A percentile compares a stretch with the other conserved stretches of the same genome.
Conservation (phyloP, 352 stramenopile genomes). For the Phytophthora colocasiae region DNA sequence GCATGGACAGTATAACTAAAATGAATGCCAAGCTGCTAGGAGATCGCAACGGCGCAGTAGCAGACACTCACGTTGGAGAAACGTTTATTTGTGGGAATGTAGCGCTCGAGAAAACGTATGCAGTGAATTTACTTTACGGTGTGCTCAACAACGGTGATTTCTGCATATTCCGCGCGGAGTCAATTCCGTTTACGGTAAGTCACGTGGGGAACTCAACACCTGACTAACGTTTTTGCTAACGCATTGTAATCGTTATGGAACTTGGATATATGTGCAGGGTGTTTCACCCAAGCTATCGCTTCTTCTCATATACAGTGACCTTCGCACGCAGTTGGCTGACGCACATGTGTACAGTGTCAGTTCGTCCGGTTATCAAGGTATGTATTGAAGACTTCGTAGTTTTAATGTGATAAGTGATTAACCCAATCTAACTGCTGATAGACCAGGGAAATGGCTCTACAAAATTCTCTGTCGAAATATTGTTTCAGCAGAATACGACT, state of each 20-base stretch:
- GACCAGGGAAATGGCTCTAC: conserved; percentile 59
- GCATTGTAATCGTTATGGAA: conserved; percentile 1
- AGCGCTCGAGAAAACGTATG: conserved; percentile 65
- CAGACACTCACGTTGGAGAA: conserved; percentile 75
- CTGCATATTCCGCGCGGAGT: conserved; percentile 74
- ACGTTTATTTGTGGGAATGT: conserved; percentile 68
- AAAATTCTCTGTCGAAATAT: conserved; percentile 65
- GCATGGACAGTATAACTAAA: conserved; percentile 64
- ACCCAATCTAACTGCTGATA: conserved; percentile 23
- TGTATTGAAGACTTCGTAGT: background rate
- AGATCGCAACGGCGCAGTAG: conserved; percentile 53
- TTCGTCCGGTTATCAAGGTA: conserved; percentile 77
- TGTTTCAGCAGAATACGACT: conserved; percentile 55
- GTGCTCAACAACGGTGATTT: conserved; percentile 78
- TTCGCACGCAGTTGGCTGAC: conserved; percentile 55
- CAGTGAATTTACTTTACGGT: conserved; percentile 68
- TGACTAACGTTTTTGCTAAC: background rate
- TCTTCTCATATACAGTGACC: conserved; percentile 53
- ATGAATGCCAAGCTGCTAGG: conserved; percentile 74
- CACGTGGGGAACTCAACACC: background rate
- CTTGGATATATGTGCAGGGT: conserved; percentile 44
- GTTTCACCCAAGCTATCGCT: conserved; percentile 65
- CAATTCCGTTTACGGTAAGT: conserved; percentile 74
- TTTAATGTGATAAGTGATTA: conserved; percentile 7
- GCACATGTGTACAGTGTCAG: conserved; percentile 65